phyloP scores from a whole-genome alignment of 2,329 filamentous ascomycete species.

The Seiridium unicorne region DNA sequence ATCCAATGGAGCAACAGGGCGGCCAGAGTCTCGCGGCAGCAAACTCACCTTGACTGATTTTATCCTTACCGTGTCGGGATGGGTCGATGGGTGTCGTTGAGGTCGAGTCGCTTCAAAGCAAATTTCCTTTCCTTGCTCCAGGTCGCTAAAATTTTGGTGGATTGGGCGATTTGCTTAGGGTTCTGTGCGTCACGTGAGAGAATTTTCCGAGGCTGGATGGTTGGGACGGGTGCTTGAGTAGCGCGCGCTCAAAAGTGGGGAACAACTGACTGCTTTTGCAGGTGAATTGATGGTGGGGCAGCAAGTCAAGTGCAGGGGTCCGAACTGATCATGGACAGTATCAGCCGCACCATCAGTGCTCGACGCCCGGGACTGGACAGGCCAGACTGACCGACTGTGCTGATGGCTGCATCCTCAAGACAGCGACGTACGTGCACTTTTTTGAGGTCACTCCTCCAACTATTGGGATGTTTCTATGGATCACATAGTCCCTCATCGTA shows the following conservation, averaged over 20 bases:
- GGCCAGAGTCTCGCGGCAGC: neutral
- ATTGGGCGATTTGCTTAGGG: constrained; percentile 1
- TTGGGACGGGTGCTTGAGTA: neutral
- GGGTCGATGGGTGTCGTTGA: constrained; percentile 1
- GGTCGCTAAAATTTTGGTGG: constrained; percentile 5
- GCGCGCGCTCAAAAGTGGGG: neutral
- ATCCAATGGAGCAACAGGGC: neutral
- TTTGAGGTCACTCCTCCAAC: too few species aligned
- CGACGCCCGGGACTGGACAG: too few species aligned
- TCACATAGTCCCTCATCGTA: too few species aligned
- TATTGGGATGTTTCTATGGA: too few species aligned
- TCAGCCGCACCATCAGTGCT: too few species aligned
- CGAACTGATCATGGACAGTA: too few species aligned
- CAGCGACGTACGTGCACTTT: too few species aligned
- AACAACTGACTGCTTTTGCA: neutral
- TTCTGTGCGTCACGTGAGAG: neutral
- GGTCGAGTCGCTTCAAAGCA: constrained; percentile 1
- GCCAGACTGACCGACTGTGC: too few species aligned
- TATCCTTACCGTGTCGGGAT: constrained; percentile 5
- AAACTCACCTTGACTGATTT: constrained; percentile 11
- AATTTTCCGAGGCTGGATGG: neutral
- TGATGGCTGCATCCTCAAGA: too few species aligned
- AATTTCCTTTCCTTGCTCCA: constrained; percentile 1
- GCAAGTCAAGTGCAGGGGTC: too few species aligned
- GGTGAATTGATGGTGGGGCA: too few species aligned